Percentiles rank a stretch among this genome's conserved stretches.
Evolutionary conservation across 441 rosid genomes (phyloP).

Genomic region (Raphanus hybrid): DNA sequence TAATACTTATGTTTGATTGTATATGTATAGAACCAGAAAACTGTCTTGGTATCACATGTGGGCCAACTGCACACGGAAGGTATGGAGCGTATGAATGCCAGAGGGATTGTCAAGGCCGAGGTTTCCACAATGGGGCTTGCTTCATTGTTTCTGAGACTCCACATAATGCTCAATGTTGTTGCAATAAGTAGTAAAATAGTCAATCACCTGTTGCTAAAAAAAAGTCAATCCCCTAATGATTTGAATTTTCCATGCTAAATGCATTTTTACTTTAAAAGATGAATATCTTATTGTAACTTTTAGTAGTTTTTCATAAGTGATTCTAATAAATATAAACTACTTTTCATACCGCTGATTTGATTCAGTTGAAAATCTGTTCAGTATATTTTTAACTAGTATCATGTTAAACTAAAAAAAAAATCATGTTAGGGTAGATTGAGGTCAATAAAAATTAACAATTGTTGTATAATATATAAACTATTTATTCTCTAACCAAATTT

Average conservation of each 20-base stretch:
- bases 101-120: neutral
- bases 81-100: neutral
- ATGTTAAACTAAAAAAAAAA: neutral
- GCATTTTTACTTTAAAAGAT: neutral
- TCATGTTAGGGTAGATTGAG: neutral
- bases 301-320: neutral
- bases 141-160: neutral
- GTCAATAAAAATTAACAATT: too few species aligned
- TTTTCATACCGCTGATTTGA: neutral
- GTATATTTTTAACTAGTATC: neutral
- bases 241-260: neutral
- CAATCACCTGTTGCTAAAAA: neutral
- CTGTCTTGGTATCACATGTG: neutral
- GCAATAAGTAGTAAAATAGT: neutral
- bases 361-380: neutral
- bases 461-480: too few species aligned
- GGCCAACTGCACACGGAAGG: neutral
- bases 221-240: neutral
- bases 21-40: neutral
- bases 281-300: neutral
- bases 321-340: neutral
- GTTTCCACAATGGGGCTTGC: neutral
- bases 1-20: neutral
- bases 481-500: too few species aligned
- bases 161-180: slow-evolving; percentile 1